These are phyloP conservation scores for Ailanthus altissimus DNA, from an alignment of 345 rosid genomes.

Conservation along the genomic window DNA sequence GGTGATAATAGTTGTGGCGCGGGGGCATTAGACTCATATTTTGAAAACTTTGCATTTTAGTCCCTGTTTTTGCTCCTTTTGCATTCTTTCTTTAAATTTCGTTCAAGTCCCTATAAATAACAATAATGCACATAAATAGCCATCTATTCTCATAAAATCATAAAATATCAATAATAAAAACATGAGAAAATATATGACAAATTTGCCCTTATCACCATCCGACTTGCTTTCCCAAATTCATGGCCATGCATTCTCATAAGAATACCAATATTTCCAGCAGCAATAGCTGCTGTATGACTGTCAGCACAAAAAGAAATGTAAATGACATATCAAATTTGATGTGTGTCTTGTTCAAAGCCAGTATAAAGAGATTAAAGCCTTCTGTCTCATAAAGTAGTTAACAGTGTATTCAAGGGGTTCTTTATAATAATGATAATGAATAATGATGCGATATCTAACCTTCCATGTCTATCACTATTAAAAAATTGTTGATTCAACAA, in stretches of 20 bases:
- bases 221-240: slow-evolving; percentile 99
- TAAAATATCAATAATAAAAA: no score
- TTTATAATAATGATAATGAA: not conserved
- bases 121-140: no score
- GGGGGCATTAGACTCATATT: no score
- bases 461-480: slow-evolving; percentile 99
- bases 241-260: slow-evolving; percentile 89
- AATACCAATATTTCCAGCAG: slow-evolving; percentile 98
- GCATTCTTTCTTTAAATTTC: no score
- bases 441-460: slow-evolving; percentile 43
- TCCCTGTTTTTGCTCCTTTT: no score
- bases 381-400: not conserved
- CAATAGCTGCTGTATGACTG: slow-evolving; percentile 99
- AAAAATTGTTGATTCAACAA: no score
- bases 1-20: no score
- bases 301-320: slow-evolving; percentile 16
- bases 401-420: not conserved
- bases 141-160: no score
- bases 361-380: not conserved
- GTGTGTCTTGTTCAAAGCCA: not conserved
- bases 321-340: slow-evolving; percentile 29
- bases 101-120: no score
- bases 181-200: no score
- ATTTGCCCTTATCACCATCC: no score
- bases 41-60: no score